These are phyloP conservation scores for Yamadazyma membranifaciens DNA, from an alignment of 1,139 yeast genomes.

Conservation along the genomic window DNA sequence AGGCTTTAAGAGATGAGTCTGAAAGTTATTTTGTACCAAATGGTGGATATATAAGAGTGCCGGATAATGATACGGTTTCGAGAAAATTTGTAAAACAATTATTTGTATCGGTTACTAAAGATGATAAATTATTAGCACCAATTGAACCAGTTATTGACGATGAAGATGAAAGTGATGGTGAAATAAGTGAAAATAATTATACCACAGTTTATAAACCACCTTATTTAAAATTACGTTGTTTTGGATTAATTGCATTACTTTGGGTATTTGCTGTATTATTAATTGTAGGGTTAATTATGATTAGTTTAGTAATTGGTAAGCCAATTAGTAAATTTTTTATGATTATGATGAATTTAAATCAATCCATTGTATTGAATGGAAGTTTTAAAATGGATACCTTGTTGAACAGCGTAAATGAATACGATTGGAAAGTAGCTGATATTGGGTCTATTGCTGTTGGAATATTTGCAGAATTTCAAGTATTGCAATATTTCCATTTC, in stretches of 20 bases:
- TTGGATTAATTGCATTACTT: conserved; percentile 52
- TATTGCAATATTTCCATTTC: conserved; percentile 19
- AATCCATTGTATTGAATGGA: background rate
- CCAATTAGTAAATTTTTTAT: conserved; percentile 24
- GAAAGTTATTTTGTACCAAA: conserved; percentile 60
- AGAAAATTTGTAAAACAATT: conserved; percentile 59
- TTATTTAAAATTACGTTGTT: conserved; percentile 58
- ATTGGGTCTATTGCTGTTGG: conserved; percentile 25
- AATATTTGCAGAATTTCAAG: conserved; percentile 16
- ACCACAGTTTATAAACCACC: conserved; percentile 88
- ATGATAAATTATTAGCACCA: conserved; percentile 58
- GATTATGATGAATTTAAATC: background rate
- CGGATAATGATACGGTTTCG: conserved; percentile 74
- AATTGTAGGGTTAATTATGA: conserved; percentile 31
- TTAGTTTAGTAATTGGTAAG: conserved; percentile 40
- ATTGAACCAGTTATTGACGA: conserved; percentile 14
- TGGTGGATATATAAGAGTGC: conserved; percentile 84
- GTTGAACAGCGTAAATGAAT: background rate
- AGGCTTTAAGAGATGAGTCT: conserved; percentile 37
- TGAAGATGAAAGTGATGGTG: conserved; percentile 41
- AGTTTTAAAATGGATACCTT: background rate
- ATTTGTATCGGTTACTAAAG: conserved; percentile 81
- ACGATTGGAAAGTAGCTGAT: conserved; percentile 26
- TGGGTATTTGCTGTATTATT: conserved; percentile 71
- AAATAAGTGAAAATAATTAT: conserved; percentile 57